Conservation (phyloP, 139 green algal genomes). For the Pleodorina starrii region DNA sequence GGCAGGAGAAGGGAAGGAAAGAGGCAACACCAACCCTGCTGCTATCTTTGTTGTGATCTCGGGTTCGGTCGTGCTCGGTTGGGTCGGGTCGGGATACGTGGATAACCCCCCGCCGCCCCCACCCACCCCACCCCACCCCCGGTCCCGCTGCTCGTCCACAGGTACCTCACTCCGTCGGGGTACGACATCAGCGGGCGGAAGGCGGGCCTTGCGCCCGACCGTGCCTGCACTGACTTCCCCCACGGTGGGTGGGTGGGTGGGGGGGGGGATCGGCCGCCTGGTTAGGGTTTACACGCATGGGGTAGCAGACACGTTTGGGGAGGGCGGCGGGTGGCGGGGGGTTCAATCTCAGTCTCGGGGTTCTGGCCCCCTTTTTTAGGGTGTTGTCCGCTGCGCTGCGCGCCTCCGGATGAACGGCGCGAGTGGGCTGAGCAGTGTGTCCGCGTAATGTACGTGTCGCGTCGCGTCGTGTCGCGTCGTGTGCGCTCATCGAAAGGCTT, state of each 20-base stretch:
- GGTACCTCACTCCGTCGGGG: neutral
- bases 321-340: neutral
- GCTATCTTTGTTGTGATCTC: neutral
- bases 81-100: too few relatives aligned
- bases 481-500: too few relatives aligned
- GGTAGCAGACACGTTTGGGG: neutral
- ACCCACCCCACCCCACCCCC: neutral
- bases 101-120: neutral
- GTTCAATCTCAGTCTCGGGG: neutral
- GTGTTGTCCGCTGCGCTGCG: too few relatives aligned
- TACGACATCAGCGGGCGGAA: slow-evolving; percentile 55
- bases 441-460: neutral
- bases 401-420: neutral
- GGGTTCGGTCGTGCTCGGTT: neutral
- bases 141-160: neutral
- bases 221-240: slow-evolving; percentile 63
- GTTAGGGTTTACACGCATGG: neutral
- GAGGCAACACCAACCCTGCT: neutral
- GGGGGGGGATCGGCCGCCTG: neutral
- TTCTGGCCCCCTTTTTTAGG: neutral
- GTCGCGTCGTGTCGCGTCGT: too few relatives aligned
- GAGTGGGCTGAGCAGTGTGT: neutral
- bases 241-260: slow-evolving; percentile 21
- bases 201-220: slow-evolving; percentile 58
- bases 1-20: neutral